These are phyloP conservation scores for Yarrowia keelungensis DNA, from an alignment of 805 yeast species.

Conservation along the genomic window DNA sequence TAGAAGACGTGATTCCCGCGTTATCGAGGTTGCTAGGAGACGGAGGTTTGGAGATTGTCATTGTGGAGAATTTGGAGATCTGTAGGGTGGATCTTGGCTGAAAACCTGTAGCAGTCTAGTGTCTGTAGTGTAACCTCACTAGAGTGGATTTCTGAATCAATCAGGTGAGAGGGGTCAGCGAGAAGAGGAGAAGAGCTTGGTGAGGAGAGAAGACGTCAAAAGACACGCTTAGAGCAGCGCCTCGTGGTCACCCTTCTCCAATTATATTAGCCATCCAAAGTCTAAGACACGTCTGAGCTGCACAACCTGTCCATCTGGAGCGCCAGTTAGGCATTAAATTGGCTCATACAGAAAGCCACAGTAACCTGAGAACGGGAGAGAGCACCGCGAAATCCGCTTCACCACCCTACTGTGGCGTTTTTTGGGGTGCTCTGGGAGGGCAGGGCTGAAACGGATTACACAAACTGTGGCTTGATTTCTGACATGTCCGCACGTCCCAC, in stretches of 20 bases:
- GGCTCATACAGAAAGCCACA: slow-evolving; percentile 34
- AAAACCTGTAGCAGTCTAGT: too few relatives aligned
- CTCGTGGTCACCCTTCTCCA: slow-evolving; percentile 17
- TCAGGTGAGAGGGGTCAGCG: not conserved
- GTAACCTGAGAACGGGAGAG: not conserved
- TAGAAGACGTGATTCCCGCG: slow-evolving; percentile 15
- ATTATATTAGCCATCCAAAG: slow-evolving; percentile 6
- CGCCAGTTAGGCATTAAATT: slow-evolving; percentile 3
- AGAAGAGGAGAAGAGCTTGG: too few relatives aligned
- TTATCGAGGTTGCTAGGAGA: slow-evolving; percentile 3
- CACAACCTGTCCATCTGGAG: slow-evolving; percentile 1
- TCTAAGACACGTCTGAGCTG: slow-evolving; percentile 21
- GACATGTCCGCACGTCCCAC: too few relatives aligned
- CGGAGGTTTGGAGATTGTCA: slow-evolving; percentile 16
- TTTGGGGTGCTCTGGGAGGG: too few relatives aligned
- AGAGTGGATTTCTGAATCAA: too few relatives aligned
- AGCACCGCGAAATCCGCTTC: slow-evolving; percentile 2
- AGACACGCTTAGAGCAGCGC: slow-evolving; percentile 1
- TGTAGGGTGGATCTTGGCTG: too few relatives aligned
- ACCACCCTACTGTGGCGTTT: slow-evolving; percentile 12
- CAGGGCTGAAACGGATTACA: too few relatives aligned
- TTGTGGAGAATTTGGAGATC: not conserved
- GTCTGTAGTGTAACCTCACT: not conserved
- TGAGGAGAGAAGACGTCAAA: not conserved
- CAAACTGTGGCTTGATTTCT: slow-evolving; percentile 3